Evolutionary conservation across 1,284 basidiomycete species (phyloP).

Genomic region (Anthracocystis panici-leucophaei): DNA sequence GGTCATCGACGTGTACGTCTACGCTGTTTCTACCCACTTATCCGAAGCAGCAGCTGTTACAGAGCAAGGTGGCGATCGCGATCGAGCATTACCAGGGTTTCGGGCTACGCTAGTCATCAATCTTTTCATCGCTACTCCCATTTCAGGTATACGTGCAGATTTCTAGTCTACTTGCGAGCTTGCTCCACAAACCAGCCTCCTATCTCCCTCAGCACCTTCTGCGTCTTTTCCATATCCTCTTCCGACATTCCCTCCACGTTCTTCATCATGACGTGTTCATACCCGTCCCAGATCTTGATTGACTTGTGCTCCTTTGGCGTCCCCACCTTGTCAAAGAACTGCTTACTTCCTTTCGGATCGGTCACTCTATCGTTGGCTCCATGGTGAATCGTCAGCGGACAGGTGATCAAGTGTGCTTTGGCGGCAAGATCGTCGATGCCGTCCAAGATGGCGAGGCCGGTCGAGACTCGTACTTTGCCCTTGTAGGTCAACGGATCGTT

Average conservation of each 20-base stretch:
- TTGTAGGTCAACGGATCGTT: conserved; percentile 72
- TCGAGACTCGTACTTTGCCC: conserved; percentile 72
- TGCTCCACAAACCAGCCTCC: conserved; percentile 48
- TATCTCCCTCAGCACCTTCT: conserved; percentile 56
- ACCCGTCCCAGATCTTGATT: conserved; percentile 72
- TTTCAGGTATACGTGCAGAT: neutral
- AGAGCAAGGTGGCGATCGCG: conserved; percentile 45
- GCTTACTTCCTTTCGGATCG: conserved; percentile 70
- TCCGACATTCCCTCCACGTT: conserved; percentile 65
- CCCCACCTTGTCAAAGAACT: conserved; percentile 70
- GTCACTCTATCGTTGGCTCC: conserved; percentile 72
- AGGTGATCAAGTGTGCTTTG: conserved; percentile 66
- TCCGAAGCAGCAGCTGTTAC: conserved; percentile 15
- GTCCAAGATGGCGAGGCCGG: conserved; percentile 72
- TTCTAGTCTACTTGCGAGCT: conserved; percentile 28
- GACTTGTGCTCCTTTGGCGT: conserved; percentile 70
- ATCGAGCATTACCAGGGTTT: conserved; percentile 58
- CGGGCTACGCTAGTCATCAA: conserved; percentile 33
- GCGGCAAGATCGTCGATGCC: conserved; percentile 70
- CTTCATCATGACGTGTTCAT: conserved; percentile 72
- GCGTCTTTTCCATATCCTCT: conserved; percentile 53
- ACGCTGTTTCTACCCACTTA: conserved; percentile 59
- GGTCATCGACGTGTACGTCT: conserved; percentile 59
- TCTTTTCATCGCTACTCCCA: neutral
- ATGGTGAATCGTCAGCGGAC: conserved; percentile 72